Conservation (phyloP, 2,329 filamentous ascomycete genomes). For the Cladorrhinum sp. region DNA sequence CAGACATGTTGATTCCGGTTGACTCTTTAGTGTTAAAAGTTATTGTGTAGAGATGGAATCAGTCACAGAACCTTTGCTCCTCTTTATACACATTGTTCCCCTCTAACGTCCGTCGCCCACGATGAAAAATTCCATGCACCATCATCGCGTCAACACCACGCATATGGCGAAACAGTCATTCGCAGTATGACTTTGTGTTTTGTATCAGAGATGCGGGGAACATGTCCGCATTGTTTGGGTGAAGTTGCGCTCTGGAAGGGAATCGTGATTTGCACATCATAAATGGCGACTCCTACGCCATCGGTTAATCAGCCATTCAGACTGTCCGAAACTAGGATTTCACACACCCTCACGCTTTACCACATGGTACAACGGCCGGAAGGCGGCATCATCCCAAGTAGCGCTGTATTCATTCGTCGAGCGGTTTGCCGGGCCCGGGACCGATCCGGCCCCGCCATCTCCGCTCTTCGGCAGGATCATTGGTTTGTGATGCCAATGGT, state of each 20-base stretch:
- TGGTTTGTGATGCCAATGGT: no score
- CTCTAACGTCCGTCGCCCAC: not conserved
- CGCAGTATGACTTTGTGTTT: not conserved
- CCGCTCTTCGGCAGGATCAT: not conserved
- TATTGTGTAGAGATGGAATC: not conserved
- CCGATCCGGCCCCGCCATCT: slow-evolving; percentile 4
- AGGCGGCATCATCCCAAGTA: not conserved
- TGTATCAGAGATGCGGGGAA: slow-evolving; percentile 3
- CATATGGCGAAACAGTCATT: slow-evolving; percentile 12
- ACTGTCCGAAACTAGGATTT: not conserved
- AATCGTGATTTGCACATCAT: slow-evolving; percentile 19
- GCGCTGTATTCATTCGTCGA: not conserved
- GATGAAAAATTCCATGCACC: not conserved
- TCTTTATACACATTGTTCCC: not conserved
- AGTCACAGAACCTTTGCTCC: not conserved
- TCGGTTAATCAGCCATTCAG: slow-evolving; percentile 8
- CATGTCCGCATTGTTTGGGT: not conserved
- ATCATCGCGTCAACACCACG: slow-evolving; percentile 16
- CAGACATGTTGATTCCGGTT: slow-evolving; percentile 11
- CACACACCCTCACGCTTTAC: not conserved
- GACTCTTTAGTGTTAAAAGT: no score
- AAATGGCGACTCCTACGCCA: slow-evolving; percentile 18
- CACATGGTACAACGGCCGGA: not conserved
- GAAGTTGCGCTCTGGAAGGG: not conserved
- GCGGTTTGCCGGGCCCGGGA: slow-evolving; percentile 1